phyloP scores from a whole-genome alignment of 2,329 filamentous ascomycete genomes.

The Blumeria hordei region DNA sequence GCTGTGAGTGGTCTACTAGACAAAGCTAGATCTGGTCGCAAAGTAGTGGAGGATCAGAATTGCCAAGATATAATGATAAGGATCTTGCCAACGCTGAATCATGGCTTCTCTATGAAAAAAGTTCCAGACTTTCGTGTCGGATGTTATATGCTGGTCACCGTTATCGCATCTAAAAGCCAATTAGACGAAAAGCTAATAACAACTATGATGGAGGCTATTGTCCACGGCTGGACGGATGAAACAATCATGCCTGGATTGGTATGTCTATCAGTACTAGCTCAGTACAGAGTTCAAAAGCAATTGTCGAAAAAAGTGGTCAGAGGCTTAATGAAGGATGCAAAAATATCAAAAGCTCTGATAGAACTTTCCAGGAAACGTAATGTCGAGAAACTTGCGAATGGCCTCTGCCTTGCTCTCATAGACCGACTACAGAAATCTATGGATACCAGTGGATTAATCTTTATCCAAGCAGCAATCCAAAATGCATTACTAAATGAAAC shows the following conservation, averaged over 20 bases:
- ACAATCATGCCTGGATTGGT: constrained; percentile 52
- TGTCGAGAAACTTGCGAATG: constrained; percentile 47
- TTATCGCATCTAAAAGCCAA: constrained; percentile 62
- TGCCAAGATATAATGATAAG: constrained; percentile 53
- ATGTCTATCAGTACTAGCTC: constrained; percentile 58
- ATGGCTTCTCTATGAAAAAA: constrained; percentile 51
- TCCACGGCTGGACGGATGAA: constrained; percentile 49
- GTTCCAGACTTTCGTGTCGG: constrained; percentile 61
- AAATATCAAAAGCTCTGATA: constrained; percentile 32
- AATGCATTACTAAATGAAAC: constrained; percentile 35
- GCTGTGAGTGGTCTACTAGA: constrained; percentile 66
- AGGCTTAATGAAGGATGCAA: constrained; percentile 37
- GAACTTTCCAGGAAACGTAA: constrained; percentile 39
- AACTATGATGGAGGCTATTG: constrained; percentile 73
- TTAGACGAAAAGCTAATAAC: constrained; percentile 62
- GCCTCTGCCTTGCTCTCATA: constrained; percentile 41
- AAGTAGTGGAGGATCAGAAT: constrained; percentile 52
- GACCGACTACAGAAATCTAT: constrained; percentile 36
- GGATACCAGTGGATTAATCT: constrained; percentile 28
- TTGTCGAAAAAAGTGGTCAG: constrained; percentile 48
- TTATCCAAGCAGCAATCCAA: constrained; percentile 36
- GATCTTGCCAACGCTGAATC: constrained; percentile 46
- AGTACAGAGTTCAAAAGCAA: constrained; percentile 47
- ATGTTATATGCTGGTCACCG: constrained; percentile 73
- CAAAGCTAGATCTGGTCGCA: constrained; percentile 48